These are phyloP conservation scores for Podaxis sp. DNA, from an alignment of 768 basidiomycete genomes.

Conservation along the genomic window DNA sequence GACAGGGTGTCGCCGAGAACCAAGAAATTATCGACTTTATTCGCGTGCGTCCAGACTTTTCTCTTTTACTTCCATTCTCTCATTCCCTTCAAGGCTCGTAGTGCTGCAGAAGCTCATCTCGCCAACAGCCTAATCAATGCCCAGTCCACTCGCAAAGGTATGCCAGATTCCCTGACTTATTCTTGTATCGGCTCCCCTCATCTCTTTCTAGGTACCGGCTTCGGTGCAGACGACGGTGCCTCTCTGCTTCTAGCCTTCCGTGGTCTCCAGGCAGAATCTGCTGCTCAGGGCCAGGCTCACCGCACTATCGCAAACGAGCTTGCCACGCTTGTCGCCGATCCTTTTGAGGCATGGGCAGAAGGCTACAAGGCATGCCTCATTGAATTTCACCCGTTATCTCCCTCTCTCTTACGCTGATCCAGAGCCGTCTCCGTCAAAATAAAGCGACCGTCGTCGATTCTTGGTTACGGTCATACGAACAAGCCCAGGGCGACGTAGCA, in stretches of 20 bases:
- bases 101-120: slow-evolving; percentile 64
- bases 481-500: slow-evolving; percentile 61
- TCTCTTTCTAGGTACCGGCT: slow-evolving; percentile 52
- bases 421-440: slow-evolving; percentile 66
- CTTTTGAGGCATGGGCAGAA: slow-evolving; percentile 79
- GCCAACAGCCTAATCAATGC: slow-evolving; percentile 59
- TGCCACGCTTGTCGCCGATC: slow-evolving; percentile 70
- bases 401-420: slow-evolving; percentile 14
- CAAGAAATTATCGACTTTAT: slow-evolving; percentile 83
- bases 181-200: background rate
- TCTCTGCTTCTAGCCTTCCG: slow-evolving; percentile 78
- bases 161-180: too few species aligned
- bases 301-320: slow-evolving; percentile 73
- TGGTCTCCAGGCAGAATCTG: slow-evolving; percentile 74
- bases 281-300: slow-evolving; percentile 74
- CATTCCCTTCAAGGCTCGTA: slow-evolving; percentile 59
- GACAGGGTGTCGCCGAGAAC: slow-evolving; percentile 79
- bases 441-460: slow-evolving; percentile 59
- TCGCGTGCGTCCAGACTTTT: slow-evolving; percentile 49
- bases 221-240: slow-evolving; percentile 81
- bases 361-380: slow-evolving; percentile 57
- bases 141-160: slow-evolving; percentile 49
- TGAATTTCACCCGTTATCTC: slow-evolving; percentile 14
- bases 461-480: slow-evolving; percentile 72
- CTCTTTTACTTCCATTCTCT: background rate